These are phyloP conservation scores for Asterochloris erici DNA, from an alignment of 139 green algal species.

Conservation along the genomic window DNA sequence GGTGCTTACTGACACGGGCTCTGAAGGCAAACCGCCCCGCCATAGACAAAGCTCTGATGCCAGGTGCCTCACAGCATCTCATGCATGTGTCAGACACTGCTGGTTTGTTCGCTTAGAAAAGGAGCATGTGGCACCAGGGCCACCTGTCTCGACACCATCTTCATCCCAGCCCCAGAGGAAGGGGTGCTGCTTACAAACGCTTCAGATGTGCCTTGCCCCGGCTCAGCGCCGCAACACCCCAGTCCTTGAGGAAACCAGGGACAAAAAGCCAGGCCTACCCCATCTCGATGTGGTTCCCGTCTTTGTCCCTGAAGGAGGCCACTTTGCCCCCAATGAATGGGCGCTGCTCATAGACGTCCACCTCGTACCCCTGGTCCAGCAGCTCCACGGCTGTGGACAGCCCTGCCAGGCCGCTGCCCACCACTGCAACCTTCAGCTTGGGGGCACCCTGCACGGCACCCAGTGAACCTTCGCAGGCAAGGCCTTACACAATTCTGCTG, in stretches of 20 bases:
- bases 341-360: constrained; percentile 92
- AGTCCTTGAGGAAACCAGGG: not conserved
- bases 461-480: not conserved
- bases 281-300: constrained; percentile 98
- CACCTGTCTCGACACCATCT: not conserved
- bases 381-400: constrained; percentile 95
- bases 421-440: constrained; percentile 72
- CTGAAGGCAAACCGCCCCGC: too few relatives aligned
- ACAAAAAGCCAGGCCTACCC: constrained; percentile 31
- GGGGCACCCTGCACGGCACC: constrained; percentile 16
- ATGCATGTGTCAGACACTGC: too few relatives aligned
- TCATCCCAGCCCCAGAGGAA: not conserved
- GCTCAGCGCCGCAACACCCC: too few relatives aligned
- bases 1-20: too few relatives aligned
- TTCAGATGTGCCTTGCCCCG: too few relatives aligned
- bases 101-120: too few relatives aligned
- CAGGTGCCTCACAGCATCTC: too few relatives aligned
- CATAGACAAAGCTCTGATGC: too few relatives aligned
- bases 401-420: constrained; percentile 81
- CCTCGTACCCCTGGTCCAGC: constrained; percentile 78
- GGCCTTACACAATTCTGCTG: not conserved
- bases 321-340: constrained; percentile 95
- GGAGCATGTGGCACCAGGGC: not conserved
- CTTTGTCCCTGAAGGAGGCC: constrained; percentile 86
- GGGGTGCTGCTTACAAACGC: too few relatives aligned